Conservation (phyloP, 345 rosid genomes). For the Abelmoschus esculentus region DNA sequence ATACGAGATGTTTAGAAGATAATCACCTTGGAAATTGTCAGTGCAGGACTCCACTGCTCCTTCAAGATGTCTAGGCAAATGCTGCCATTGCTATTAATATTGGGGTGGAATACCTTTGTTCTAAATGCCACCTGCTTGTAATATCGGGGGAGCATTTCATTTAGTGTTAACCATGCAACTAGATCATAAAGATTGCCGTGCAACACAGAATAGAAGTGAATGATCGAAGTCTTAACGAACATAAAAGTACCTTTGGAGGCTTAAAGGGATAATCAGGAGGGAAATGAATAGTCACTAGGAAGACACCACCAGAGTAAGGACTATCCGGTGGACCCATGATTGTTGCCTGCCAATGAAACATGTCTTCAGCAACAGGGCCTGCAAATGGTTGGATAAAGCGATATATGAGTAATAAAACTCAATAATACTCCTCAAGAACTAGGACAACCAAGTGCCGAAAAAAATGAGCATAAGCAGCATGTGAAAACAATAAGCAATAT, state of each 20-base stretch:
- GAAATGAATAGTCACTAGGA: conserved; percentile 69
- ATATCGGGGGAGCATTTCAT: not conserved
- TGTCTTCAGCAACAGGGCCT: conserved; percentile 86
- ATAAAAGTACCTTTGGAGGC: conserved; percentile 53
- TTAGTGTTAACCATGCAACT: not conserved
- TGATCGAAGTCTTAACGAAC: not conserved
- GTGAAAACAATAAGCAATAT: not conserved
- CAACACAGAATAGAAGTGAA: not conserved
- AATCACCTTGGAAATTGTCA: conserved; percentile 86
- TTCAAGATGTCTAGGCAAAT: conserved; percentile 95
- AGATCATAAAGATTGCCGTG: not conserved
- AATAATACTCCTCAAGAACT: not conserved
- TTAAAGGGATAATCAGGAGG: conserved; percentile 83
- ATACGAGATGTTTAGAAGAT: not conserved
- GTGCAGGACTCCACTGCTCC: conserved; percentile 98
- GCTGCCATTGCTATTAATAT: conserved; percentile 94
- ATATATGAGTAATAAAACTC: not conserved
- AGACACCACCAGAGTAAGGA: conserved; percentile 75
- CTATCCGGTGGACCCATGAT: conserved; percentile 86
- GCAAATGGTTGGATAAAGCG: not conserved
- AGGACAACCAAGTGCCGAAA: not conserved
- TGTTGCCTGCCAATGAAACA: conserved; percentile 86
- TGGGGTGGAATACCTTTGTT: conserved; percentile 91
- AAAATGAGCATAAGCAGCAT: not conserved
- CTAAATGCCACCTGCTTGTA: conserved; percentile 71